phyloP scores from a whole-genome alignment of 768 basidiomycete species.

The Myochromella boudieri region DNA sequence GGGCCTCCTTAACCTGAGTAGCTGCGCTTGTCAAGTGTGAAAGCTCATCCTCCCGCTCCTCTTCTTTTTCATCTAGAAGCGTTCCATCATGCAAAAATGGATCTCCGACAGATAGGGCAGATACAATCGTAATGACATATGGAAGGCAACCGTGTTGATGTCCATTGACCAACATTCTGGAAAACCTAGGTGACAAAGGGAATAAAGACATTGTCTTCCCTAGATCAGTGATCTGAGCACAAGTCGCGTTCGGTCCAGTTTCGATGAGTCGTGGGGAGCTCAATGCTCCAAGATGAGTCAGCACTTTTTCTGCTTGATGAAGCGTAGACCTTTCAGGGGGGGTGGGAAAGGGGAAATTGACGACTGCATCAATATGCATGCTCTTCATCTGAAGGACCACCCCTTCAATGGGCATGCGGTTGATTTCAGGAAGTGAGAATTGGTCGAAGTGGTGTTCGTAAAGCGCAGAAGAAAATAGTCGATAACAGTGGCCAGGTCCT shows the following conservation, averaged over 20 bases:
- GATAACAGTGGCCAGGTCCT: slow-evolving; percentile 97
- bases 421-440: slow-evolving; percentile 88
- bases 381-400: slow-evolving; percentile 98
- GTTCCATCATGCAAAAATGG: slow-evolving; percentile 89
- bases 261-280: slow-evolving; percentile 29
- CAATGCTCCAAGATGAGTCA: slow-evolving; percentile 84
- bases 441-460: slow-evolving; percentile 90
- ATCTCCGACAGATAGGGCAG: slow-evolving; percentile 91
- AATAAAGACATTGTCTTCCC: slow-evolving; percentile 94
- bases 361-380: slow-evolving; percentile 95
- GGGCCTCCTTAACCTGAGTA: slow-evolving; percentile 53
- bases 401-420: slow-evolving; percentile 95
- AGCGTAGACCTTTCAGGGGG: slow-evolving; percentile 81
- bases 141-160: slow-evolving; percentile 83
- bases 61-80: slow-evolving; percentile 42
- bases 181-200: slow-evolving; percentile 90
- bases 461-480: slow-evolving; percentile 93
- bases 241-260: slow-evolving; percentile 20
- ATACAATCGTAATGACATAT: slow-evolving; percentile 89
- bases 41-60: slow-evolving; percentile 36
- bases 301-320: slow-evolving; percentile 75
- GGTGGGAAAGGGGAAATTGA: slow-evolving; percentile 98
- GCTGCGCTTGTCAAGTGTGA: slow-evolving; percentile 47
- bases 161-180: slow-evolving; percentile 93
- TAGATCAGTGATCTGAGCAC: slow-evolving; percentile 78